Conservation (phyloP, 1,284 basidiomycete genomes). For the Veloporphyrellus conicus region DNA sequence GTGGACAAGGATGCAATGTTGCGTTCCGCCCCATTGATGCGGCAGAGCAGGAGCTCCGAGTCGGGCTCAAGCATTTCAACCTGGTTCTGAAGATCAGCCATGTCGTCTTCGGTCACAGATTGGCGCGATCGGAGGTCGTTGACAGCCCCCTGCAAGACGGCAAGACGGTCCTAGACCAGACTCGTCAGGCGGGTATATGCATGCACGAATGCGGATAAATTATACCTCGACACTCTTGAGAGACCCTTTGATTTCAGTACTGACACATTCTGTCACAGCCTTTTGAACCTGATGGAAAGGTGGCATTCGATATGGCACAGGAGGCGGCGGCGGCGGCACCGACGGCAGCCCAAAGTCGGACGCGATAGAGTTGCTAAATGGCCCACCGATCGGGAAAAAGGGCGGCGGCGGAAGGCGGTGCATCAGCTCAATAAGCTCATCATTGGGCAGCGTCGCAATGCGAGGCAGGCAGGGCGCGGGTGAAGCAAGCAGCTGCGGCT, state of each 20-base stretch:
- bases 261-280: slow-evolving; percentile 18
- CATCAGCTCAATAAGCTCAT: slow-evolving; percentile 16
- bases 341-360: slow-evolving; percentile 22
- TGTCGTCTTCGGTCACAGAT: slow-evolving; percentile 30
- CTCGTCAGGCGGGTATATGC: not conserved
- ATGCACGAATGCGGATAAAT: not conserved
- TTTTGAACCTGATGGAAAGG: slow-evolving; percentile 18
- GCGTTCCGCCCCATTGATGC: slow-evolving; percentile 28
- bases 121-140: slow-evolving; percentile 25
- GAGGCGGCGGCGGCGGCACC: slow-evolving; percentile 10
- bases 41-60: slow-evolving; percentile 33
- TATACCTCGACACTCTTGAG: slow-evolving; percentile 25
- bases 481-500: not conserved
- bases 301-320: slow-evolving; percentile 7
- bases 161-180: slow-evolving; percentile 24
- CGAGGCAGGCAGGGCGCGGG: slow-evolving; percentile 5
- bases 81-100: slow-evolving; percentile 43
- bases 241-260: slow-evolving; percentile 22
- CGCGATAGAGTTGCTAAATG: slow-evolving; percentile 25
- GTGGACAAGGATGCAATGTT: slow-evolving; percentile 36
- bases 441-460: slow-evolving; percentile 4
- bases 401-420: slow-evolving; percentile 19
- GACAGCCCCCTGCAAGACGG: slow-evolving; percentile 20
- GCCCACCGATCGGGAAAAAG: slow-evolving; percentile 18
- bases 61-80: slow-evolving; percentile 39